Evolutionary conservation across 2,329 filamentous ascomycete genomes (phyloP).

Genomic region (Trichoderma sp.): DNA sequence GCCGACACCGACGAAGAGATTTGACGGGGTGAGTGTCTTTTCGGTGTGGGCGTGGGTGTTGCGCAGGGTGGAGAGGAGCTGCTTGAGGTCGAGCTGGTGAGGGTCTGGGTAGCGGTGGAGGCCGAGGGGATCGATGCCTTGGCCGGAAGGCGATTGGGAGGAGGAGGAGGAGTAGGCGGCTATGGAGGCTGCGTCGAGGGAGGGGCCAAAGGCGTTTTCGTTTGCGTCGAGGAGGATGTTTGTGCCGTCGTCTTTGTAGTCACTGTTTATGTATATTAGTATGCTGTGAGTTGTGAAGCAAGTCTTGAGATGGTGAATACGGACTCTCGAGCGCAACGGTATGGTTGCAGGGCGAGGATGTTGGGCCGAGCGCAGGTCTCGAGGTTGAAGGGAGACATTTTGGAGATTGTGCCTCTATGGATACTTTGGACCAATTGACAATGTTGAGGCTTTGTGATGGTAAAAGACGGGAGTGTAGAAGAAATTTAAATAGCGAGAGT

Average conservation of each 20-base stretch:
- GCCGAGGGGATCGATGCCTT: slow-evolving; percentile 70
- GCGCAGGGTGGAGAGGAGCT: slow-evolving; percentile 81
- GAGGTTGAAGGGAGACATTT: slow-evolving; percentile 70
- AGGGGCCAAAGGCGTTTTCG: slow-evolving; percentile 93
- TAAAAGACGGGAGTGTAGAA: not conserved
- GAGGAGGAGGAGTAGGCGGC: slow-evolving; percentile 43
- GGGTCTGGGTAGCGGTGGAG: slow-evolving; percentile 96
- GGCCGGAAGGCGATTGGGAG: slow-evolving; percentile 33
- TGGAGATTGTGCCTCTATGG: slow-evolving; percentile 1
- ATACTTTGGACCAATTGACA: not conserved
- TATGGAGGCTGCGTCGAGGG: slow-evolving; percentile 58
- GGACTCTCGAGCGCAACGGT: slow-evolving; percentile 81
- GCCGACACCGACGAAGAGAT: slow-evolving; percentile 93
- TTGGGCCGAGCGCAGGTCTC: slow-evolving; percentile 76
- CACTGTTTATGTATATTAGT: slow-evolving; percentile 56
- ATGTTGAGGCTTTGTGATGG: not conserved
- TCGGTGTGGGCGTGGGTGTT: slow-evolving; percentile 82
- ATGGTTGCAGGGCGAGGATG: slow-evolving; percentile 75
- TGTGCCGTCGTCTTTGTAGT: slow-evolving; percentile 98
- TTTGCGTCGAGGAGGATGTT: slow-evolving; percentile 97
- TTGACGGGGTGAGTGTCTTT: slow-evolving; percentile 73
- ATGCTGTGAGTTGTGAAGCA: not conserved
- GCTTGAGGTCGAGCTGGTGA: slow-evolving; percentile 86
- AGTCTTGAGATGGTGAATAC: slow-evolving; percentile 38
- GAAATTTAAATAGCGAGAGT: not conserved